A percentile compares a stretch with the other conserved stretches of the same genome.
phyloP scores from a whole-genome alignment of 768 basidiomycete species.

The Leccinum truebloodii region DNA sequence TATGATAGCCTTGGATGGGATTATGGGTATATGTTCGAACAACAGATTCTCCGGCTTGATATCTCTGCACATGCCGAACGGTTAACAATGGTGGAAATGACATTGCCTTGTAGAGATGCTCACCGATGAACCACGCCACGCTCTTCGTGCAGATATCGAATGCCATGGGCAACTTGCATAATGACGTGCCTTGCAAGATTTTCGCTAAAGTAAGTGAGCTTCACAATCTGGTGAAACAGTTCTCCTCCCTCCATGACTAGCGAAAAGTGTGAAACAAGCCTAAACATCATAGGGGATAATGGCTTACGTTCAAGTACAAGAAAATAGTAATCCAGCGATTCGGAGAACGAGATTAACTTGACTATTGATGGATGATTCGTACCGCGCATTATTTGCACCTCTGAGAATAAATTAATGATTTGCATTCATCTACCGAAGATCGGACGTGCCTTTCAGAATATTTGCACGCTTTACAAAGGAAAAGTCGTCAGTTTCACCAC shows the following conservation, averaged over 20 bases:
- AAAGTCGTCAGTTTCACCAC: conserved; percentile 20
- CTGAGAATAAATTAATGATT: conserved; percentile 40
- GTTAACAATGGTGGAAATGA: neutral
- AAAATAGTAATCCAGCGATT: conserved; percentile 92
- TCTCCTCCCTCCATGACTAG: conserved; percentile 97
- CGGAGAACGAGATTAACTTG: conserved; percentile 88
- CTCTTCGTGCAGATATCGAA: conserved; percentile 95
- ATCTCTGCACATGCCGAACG: conserved; percentile 46
- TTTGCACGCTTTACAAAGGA: conserved; percentile 76
- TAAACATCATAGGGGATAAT: neutral
- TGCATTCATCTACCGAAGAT: neutral
- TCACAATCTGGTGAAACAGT: conserved; percentile 98
- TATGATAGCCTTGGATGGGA: conserved; percentile 75
- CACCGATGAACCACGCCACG: conserved; percentile 94
- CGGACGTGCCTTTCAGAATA: conserved; percentile 79
- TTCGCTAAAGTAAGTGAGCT: conserved; percentile 98
- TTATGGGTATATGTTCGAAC: conserved; percentile 89
- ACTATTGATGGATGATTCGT: conserved; percentile 91
- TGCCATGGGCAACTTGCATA: conserved; percentile 91
- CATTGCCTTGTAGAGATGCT: conserved; percentile 8
- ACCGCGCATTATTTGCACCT: conserved; percentile 99
- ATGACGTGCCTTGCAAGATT: conserved; percentile 97
- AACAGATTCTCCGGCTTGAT: conserved; percentile 99
- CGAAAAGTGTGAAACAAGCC: conserved; percentile 12
- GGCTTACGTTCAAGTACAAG: conserved; percentile 85